Evolutionary conservation across 345 rosid species (phyloP).

Genomic region (Murraya koenigii): DNA sequence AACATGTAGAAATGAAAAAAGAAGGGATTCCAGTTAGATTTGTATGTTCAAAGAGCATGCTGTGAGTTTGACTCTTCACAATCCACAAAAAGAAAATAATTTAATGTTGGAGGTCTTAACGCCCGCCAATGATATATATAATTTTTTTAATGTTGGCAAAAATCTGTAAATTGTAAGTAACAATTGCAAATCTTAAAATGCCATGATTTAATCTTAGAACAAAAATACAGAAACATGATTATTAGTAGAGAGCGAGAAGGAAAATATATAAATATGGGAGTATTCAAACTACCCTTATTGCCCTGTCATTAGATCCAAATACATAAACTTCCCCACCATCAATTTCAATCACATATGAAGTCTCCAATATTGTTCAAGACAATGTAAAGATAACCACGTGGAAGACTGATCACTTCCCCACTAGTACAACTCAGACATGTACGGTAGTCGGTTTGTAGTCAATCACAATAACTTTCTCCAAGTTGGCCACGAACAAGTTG

Average conservation of each 20-base stretch:
- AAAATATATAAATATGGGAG: not conserved
- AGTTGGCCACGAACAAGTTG: slow-evolving; percentile 32
- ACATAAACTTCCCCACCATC: not conserved
- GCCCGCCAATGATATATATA: too few species aligned
- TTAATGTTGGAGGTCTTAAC: too few species aligned
- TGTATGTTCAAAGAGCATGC: too few species aligned
- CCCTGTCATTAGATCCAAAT: not conserved
- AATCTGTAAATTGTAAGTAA: too few species aligned
- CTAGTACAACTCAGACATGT: slow-evolving; percentile 20
- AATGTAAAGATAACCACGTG: not conserved
- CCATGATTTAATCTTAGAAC: too few species aligned
- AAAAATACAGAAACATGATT: too few species aligned
- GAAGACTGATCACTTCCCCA: not conserved
- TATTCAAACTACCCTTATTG: not conserved
- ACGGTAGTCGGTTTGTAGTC: slow-evolving; percentile 70
- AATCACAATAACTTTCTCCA: slow-evolving; percentile 63
- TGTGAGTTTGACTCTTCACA: too few species aligned
- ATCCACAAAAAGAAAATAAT: too few species aligned
- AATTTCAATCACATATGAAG: not conserved
- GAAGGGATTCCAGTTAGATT: too few species aligned
- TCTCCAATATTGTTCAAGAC: not conserved
- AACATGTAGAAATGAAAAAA: not conserved
- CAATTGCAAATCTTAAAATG: too few species aligned
- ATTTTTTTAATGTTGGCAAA: too few species aligned
- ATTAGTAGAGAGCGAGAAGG: not conserved